A percentile compares a stretch with the other conserved stretches of the same genome.
These are phyloP conservation scores for Basipetospora chlamydospora DNA, from an alignment of 2,329 filamentous ascomycete genomes.

Conservation along the genomic window DNA sequence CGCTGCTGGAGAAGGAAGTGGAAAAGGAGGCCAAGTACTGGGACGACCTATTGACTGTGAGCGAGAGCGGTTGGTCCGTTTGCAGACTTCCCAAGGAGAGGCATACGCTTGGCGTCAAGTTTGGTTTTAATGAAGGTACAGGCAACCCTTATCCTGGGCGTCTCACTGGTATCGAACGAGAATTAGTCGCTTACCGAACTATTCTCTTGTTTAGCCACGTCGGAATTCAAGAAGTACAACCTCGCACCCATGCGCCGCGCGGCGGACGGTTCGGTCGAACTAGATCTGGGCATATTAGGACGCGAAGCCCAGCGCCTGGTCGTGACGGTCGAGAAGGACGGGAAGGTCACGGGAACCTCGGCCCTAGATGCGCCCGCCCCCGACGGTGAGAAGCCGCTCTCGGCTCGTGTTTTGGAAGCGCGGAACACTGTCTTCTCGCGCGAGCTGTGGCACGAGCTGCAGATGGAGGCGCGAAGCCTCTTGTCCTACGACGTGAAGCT, in stretches of 20 bases:
- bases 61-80: constrained; percentile 73
- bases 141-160: background rate
- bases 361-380: constrained; percentile 29
- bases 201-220: constrained; percentile 23
- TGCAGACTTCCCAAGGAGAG: constrained; percentile 60
- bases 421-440: constrained; percentile 69
- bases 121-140: constrained; percentile 68
- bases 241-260: constrained; percentile 65
- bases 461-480: constrained; percentile 62
- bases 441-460: constrained; percentile 83
- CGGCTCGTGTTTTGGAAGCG: constrained; percentile 57
- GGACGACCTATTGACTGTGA: constrained; percentile 70
- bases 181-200: too few species aligned
- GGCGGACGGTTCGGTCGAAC: constrained; percentile 56
- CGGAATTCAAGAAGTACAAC: constrained; percentile 53
- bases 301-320: constrained; percentile 46
- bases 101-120: constrained; percentile 69
- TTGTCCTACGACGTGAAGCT: constrained; percentile 56
- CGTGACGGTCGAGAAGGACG: constrained; percentile 48
- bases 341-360: constrained; percentile 42
- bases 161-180: too few species aligned
- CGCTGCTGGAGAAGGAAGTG: constrained; percentile 62
- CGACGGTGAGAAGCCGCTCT: constrained; percentile 43
- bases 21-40: constrained; percentile 74
- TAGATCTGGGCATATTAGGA: constrained; percentile 48